phyloP scores from a whole-genome alignment of 371 early-diverging fungal species.

The Mortierella sp. region DNA sequence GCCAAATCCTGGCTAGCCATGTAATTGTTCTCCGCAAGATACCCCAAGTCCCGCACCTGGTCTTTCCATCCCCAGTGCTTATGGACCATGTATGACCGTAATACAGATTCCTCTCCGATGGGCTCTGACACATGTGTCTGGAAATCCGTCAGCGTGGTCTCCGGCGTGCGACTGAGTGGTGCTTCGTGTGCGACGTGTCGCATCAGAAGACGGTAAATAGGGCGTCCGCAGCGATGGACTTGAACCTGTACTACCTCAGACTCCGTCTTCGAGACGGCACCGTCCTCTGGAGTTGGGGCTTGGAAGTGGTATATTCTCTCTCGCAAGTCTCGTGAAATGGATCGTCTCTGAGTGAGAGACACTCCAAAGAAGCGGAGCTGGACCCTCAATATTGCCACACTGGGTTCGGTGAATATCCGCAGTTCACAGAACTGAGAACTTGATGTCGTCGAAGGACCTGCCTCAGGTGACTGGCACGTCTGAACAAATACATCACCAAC shows the following conservation, averaged over 20 bases:
- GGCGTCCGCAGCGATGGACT: constrained; percentile 34
- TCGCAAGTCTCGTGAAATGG: constrained; percentile 14
- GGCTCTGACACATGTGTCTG: constrained; percentile 54
- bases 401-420: constrained; percentile 41
- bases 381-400: constrained; percentile 34
- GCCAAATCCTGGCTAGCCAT: constrained; percentile 75
- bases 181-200: constrained; percentile 43
- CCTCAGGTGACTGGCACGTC: constrained; percentile 42
- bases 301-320: constrained; percentile 20
- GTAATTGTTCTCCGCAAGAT: constrained; percentile 54
- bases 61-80: constrained; percentile 77
- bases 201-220: constrained; percentile 44
- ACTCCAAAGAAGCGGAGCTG: constrained; percentile 51
- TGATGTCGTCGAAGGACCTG: constrained; percentile 15
- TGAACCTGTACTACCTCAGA: constrained; percentile 20
- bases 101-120: constrained; percentile 56
- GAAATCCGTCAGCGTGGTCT: constrained; percentile 31
- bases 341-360: constrained; percentile 14
- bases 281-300: constrained; percentile 10
- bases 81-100: constrained; percentile 69
- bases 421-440: constrained; percentile 56
- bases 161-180: constrained; percentile 23
- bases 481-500: constrained; percentile 50
- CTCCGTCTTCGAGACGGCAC: constrained; percentile 19
- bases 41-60: constrained; percentile 60